Evolutionary conservation across 148 eudicot genomes (phyloP).

Genomic region (Camellia granthamiana): DNA sequence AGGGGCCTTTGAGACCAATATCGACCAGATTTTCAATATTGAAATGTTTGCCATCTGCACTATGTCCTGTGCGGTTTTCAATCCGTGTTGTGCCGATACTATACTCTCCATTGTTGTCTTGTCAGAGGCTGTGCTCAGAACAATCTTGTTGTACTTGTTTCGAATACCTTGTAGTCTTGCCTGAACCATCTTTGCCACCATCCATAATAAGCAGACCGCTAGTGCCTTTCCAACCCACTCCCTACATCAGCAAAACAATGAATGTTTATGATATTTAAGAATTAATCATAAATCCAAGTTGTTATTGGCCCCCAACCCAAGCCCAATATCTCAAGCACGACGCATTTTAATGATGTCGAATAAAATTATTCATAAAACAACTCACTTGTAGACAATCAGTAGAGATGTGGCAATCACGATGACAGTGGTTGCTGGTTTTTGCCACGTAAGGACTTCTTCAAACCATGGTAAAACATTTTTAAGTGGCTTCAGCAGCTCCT

Average conservation of each 20-base stretch:
- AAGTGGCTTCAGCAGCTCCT: constrained; percentile 65
- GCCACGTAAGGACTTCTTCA: constrained; percentile 52
- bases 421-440: constrained; percentile 48
- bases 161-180: constrained; percentile 35
- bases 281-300: not conserved
- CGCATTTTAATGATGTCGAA: not conserved
- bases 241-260: constrained; percentile 25
- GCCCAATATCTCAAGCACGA: not conserved
- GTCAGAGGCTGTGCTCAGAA: constrained; percentile 62
- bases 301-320: too few relatives aligned
- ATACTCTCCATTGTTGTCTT: constrained; percentile 72
- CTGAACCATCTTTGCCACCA: constrained; percentile 40
- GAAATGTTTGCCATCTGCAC: constrained; percentile 62
- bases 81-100: constrained; percentile 84
- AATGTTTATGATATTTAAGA: not conserved
- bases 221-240: constrained; percentile 84
- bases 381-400: constrained; percentile 63
- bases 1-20: constrained; percentile 56
- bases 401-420: constrained; percentile 34
- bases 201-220: constrained; percentile 59
- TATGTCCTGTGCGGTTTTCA: constrained; percentile 50
- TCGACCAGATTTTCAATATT: constrained; percentile 66
- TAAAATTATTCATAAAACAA: not conserved
- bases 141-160: constrained; percentile 44
- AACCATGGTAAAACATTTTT: constrained; percentile 37